Base-by-base conservation (phyloP, 129 eudicot species). In the Centella asiatica region DNA sequence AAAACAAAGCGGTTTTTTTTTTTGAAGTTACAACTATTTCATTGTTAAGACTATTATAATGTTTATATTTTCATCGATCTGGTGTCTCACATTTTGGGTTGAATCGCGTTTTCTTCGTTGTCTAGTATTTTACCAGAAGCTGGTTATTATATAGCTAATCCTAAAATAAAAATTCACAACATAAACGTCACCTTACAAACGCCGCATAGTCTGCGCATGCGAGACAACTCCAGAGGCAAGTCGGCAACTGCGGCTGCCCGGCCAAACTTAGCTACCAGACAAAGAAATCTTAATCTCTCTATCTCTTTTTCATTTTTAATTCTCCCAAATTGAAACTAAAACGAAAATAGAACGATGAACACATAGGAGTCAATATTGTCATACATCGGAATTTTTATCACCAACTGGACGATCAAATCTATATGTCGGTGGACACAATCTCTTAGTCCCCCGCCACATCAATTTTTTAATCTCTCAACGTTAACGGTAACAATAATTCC, bases 171-270 rank as follows among this genome's bases (percentile, higher is more conserved):
- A 24, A 25, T 53, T 5, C 33, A 53, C 15, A 24, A 26, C 19
- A 25, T 27, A 36, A 29, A 55, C 19, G 19, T 17, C 32, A 55
- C 25, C 60, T 28, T 55, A 20, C 6, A 22, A 22, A 57, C 23
- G 14, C 34, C 18, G 0, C 4, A 56, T 10, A 23, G 33, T 26
- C 31, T 56, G 62, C 62, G 62, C 62, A 57, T 57, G 62, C 62
- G 44, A 31, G 62, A 57, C 62, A 57, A 19, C 19, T 22, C 44
- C 62, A 57, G 62, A 42, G 62, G 62, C 62, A 26, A 32, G 44
- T 57, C 62, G 62, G 62, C 62, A 26, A 32, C 62, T 57, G 62
- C 62, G 44, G 44, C 62, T 44, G n/a, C n/a, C n/a, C n/a, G n/a
- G n/a, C 44, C 11, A 51, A 14, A 29, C 11, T 2, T 32, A 32